These are phyloP conservation scores for Brassica balearica DNA, from an alignment of 441 rosid genomes.

Conservation along the genomic window DNA sequence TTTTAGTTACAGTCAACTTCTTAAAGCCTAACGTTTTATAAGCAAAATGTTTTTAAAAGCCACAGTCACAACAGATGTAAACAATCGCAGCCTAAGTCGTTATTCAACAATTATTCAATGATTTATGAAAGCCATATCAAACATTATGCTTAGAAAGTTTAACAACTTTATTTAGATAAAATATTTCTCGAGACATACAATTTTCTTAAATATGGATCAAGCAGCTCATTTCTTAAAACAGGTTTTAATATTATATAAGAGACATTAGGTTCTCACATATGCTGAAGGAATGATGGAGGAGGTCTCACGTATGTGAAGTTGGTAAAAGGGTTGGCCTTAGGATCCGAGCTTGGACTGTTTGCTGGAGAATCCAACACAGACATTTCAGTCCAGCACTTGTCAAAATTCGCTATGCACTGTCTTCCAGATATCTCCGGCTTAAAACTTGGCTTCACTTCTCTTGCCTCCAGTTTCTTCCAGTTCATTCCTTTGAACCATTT, in stretches of 20 bases:
- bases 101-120: neutral
- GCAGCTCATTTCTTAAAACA: neutral
- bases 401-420: constrained; percentile 65
- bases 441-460: constrained; percentile 65
- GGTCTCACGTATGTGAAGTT: constrained; percentile 67
- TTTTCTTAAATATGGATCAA: neutral
- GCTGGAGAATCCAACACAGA: constrained; percentile 64
- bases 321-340: constrained; percentile 52
- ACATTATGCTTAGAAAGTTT: neutral
- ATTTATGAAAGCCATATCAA: neutral
- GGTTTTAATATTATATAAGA: too few relatives aligned
- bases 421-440: constrained; percentile 56
- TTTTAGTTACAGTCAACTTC: too few relatives aligned
- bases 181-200: neutral
- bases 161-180: neutral
- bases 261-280: neutral
- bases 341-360: constrained; percentile 51
- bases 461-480: constrained; percentile 64
- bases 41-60: too few relatives aligned
- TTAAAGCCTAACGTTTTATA: too few relatives aligned
- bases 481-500: constrained; percentile 64
- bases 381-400: constrained; percentile 66
- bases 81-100: too few relatives aligned
- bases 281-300: constrained; percentile 53
- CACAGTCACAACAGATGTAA: too few relatives aligned